Base-by-base conservation (phyloP, 306 rosid species). In the Prosopis cineraria region DNA sequence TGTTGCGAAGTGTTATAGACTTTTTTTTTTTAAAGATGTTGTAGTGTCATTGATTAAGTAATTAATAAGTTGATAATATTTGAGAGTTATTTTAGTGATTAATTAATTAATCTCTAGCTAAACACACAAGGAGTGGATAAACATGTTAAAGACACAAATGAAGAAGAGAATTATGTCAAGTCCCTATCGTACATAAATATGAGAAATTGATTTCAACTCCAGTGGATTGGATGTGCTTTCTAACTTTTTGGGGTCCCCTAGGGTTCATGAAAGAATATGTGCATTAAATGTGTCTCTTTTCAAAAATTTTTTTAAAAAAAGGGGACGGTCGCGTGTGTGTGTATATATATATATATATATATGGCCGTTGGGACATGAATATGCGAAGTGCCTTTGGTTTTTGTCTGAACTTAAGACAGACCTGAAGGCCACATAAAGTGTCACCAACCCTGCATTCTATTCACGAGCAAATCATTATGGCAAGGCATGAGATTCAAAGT, bases 401-500 rank as follows among this genome's bases (percentile, higher is more conserved):
- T 64, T 64, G 70, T 64, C 70, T 48, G 56, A 19, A 48, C 56
- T 34, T 45, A 64, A n/a, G 29, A 19, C 19, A 63, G 16, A 64
- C 29, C 4, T 36, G n/a, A 64, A 17, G 70, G 45, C 47, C 30
- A 63, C 25, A 17, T 63, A 24, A 55, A 22, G 62, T 24, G 63
- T 0, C 6, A 19, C 39, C 44, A 19, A 63, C 43, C 69, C 44
- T 17, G 19, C 69, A 19, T 63, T 63, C 43, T 9, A 10, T 37
- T 11, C 29, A 36, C 25, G 30, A n/a, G 9, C 9, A 65, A 3
- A 64, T 64, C 4, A 65, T 65, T 65, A 65, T n/a, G 45, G 47
- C 47, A 36, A 37, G 30, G 70, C 48, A 65, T 65, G 70, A 36
- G 70, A 65, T 65, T 65, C 70, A 37, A 65, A 65, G 70, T 37